Base-by-base conservation (phyloP, 192 early-diverging fungal species). In the Backusella circina region DNA sequence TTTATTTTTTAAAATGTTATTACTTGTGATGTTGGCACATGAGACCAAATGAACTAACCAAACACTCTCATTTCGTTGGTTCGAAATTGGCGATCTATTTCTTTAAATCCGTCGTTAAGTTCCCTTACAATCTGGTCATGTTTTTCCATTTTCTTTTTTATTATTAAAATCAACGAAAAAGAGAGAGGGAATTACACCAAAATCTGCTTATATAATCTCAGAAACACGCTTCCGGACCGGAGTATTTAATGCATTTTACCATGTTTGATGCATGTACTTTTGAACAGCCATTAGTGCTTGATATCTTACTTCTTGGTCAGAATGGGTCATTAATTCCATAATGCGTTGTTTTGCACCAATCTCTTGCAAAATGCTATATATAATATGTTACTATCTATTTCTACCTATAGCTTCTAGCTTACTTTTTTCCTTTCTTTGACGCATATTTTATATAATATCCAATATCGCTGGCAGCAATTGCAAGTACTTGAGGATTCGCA, bases 301-400 rank as follows among this genome's bases (percentile, higher is more conserved):
- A 78, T 99, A 99, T 75, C 94, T 87, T 35, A 99, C 97, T 76
- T 98, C 96, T n/a, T 92, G 85, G 68, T 94, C 90, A 39, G 91
- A 88, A 78, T 96, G 93, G 9, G 96, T 90, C 97, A 98, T 98
- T 69, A 97, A 85, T 76, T 91, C 94, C 98, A 99, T 98, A 74
- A 99, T 90, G 65, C 89, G 88, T 36, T 95, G 88, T 88, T 99
- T 98, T 32, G 94, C 94, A 39, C 97, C 96, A 80, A 91, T 90
- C 72, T 96, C 94, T 75, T 96, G 93, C 21, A 97, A 72, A 30
- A 92, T 76, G 65, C 93, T 94, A 73, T 41, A 33, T 50, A 31
- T 10, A 72, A 39, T 74, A 44, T 12, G 12, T 26, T 23, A 57
- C 8, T 57, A 21, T 54, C 7, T 12, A 26, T 57, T 12, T 23